Base-by-base conservation (phyloP, 176 grass and related monocot genomes). In the Paspalum vaginatum region DNA sequence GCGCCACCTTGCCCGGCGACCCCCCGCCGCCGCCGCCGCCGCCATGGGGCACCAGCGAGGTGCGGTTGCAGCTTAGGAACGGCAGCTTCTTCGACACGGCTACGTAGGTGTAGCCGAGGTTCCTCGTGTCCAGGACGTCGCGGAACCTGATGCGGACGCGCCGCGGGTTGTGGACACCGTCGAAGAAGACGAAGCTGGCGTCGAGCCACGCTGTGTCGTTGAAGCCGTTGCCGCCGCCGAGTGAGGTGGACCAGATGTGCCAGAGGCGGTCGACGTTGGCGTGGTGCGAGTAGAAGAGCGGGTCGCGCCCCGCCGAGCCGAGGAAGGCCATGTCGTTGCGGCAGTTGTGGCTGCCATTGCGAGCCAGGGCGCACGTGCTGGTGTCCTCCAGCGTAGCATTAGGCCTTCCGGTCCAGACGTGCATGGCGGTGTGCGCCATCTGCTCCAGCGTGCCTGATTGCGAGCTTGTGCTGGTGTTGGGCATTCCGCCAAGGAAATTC, bases 191-290 rank as follows among this genome's bases (percentile, higher is more conserved):
- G 20, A 68, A 68, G 65, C 65, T 68, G 7, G 85, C 43, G 65
- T 81, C 47, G 39, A 45, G 65, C 65, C 65, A 68, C 41, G 8
- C 58, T 16, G 27, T 1, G 49, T 81, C 69, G 20, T 22, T 13
- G 50, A 69, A 60, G 52, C 32, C n/a, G 4, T 18, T 1, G 68
- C 51, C 10, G 20, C 85, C 12, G 11, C 73, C 37, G 61, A 82
- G 77, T 24, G 55, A 61, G 70, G 24, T 8, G 53, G n/a, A n/a
- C 77, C 78, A 87, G 7, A 87, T 26, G 51, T 81, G 47, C 85
- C 85, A 87, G 16, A 87, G 2, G 21, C 79, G 85, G 51, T 87
- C 85, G 2, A 87, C 85, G 73, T 87, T 87, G 77, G 79, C 32
- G 61, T 88, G 85, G 63, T 82, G 78, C n/a, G 71, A 43, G 53